Evolutionary conservation across 1,284 basidiomycete genomes (phyloP), one percentile per base, ranked within the genome.

Genomic region (Cryptococcus sp.): DNA sequence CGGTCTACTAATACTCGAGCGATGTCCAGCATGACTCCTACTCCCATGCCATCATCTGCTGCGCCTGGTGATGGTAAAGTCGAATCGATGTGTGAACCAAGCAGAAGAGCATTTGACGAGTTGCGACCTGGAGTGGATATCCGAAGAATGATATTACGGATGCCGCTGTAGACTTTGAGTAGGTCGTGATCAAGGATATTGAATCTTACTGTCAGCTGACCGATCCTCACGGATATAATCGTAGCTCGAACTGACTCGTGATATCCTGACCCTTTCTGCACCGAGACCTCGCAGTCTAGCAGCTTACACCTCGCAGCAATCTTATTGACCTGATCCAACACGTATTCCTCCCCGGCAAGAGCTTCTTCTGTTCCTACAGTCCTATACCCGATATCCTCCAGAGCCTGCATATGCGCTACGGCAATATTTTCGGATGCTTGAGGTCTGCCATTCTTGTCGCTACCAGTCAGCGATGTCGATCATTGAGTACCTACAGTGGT

Each of bases 321-420:
- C 40, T 78, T 77, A 52, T 83, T 75, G 2, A 86, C 85, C 62
- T 87, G 81, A 42, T 79, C 73, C 19, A 86, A 68, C 78, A 96
- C 85, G 84, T 91, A 97, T 37, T 80, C 76, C 63, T 97, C 92
- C 4, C 87, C 91, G 24, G 83, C 74, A 0, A 88, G 84, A 75
- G 97, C 91, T 70, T 97, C 88, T 39, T 81, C 79, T 0, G 92
- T 94, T 1, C 94, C 94, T 16, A 96, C 89, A 0, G 89, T 94
- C 40, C 94, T 82, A 76, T 86, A 98, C 3, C 93, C 93, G 54
- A 94, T 89, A 28, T 83, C 83, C 68, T 92, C 90, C 34, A 62
- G 69, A 4, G 61, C 69, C 39, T 53, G 51, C 40, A 76, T 68
- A 44, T 76, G 74, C 1, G 22, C 31, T n/a, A 72, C 49, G 7